phyloP scores from a whole-genome alignment of 495 filamentous ascomycete species.

The Lichenothelia convexa region DNA sequence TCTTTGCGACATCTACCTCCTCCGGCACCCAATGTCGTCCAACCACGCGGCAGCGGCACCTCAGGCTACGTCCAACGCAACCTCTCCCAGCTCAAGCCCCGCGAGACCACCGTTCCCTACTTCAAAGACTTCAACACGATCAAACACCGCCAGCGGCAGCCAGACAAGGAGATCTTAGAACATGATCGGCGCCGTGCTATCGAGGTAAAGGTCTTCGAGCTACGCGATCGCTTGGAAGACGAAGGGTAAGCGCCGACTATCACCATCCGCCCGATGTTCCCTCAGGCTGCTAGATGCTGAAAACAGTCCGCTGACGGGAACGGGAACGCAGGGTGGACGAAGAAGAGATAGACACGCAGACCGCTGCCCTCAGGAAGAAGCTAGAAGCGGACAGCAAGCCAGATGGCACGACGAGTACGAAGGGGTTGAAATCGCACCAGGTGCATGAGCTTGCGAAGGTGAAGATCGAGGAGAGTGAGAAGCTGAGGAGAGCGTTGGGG shows the following conservation, averaged over 20 bases:
- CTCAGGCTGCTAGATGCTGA: too few relatives aligned
- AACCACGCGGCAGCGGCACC: conserved; percentile 90
- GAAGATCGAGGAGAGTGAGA: conserved; percentile 90
- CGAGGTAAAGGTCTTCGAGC: conserved; percentile 81
- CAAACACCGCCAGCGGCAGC: conserved; percentile 59
- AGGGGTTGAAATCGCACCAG: conserved; percentile 70
- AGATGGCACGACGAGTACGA: conserved; percentile 18
- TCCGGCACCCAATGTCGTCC: conserved; percentile 87
- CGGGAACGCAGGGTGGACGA: conserved; percentile 57
- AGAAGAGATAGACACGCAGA: conserved; percentile 58
- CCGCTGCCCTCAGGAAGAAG: conserved; percentile 43
- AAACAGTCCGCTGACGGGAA: too few relatives aligned
- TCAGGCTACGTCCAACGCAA: conserved; percentile 97
- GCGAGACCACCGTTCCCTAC: conserved; percentile 39
- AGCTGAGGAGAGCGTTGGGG: conserved; percentile 70
- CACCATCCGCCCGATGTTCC: too few relatives aligned
- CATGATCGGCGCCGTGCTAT: conserved; percentile 79
- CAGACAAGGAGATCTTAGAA: conserved; percentile 80
- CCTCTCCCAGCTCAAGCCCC: conserved; percentile 66
- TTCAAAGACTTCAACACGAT: conserved; percentile 41
- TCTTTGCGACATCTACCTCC: too few relatives aligned
- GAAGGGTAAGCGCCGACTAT: conserved; percentile 37
- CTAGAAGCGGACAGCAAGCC: conserved; percentile 36
- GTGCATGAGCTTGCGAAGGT: conserved; percentile 92
- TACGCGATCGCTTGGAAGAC: conserved; percentile 78